Evolutionary conservation across 257 asterid genomes (phyloP), one percentile per base, ranked within the genome.

Genomic region (Nicotiana tabacum): DNA sequence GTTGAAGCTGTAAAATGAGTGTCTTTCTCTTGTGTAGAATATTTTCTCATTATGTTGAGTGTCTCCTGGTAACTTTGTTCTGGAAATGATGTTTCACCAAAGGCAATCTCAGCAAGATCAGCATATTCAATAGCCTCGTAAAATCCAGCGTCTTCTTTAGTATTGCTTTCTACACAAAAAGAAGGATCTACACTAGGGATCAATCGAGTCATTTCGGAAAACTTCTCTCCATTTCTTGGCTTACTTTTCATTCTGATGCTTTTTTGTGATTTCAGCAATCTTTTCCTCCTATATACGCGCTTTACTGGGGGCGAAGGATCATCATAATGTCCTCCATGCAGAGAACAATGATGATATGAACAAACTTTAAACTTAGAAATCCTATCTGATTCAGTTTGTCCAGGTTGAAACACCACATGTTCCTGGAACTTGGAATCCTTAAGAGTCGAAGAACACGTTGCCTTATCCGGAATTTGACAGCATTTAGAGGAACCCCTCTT

Each of bases 341-440:
- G 87, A 77, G 98, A 96, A 90, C 99, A 96, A 27, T 92, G 99
- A 86, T 92, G 97, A 87, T 96, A 94, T 17, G 93, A 87, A 85
- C 99, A 96, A 86, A 91, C 92, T 86, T 90, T 90, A 57, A 76
- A 43, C 12, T 48, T 84, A 4, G 94, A 85, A 46, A n/a, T 72
- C n/a, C 86, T 83, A 76, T 86, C 93, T 0, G 86, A 56, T 85
- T 90, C 90, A n/a, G 53, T 82, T 69, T 82, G 85, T 46, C 80
- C 88, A 3, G 81, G 62, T 55, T 56, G 88, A 82, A 87, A 39
- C 89, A 88, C 93, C 61, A 85, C 82, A 15, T 86, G 82, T 77
- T 84, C 83, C n/a, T 90, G 90, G 81, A 94, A 92, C 90, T 92
- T 92, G 0, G 91, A 81, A 78, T 87, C 92, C 86, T 91, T 96